Base-by-base conservation (phyloP, 2,329 filamentous ascomycete species). In the Pseudogymnoascus verrucosus region DNA sequence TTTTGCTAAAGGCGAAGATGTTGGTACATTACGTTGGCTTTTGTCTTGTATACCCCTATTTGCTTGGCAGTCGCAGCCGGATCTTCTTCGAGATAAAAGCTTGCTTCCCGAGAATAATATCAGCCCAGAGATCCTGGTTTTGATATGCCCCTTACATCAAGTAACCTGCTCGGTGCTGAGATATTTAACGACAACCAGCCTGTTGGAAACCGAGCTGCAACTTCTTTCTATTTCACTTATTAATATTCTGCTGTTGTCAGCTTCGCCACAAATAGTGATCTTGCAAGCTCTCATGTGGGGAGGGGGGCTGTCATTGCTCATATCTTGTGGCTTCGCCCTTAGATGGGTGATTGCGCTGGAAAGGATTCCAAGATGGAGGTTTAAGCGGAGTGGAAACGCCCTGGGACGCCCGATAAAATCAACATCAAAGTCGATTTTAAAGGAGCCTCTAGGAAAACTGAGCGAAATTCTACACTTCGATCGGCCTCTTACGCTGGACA, bases 361-460 rank as follows among this genome's bases (percentile, higher is more conserved):
- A 61, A 84, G 93, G 64, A 90, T 98, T 16, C 95, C 95, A 2
- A 91, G 87, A 69, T 97, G 93, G 91, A 89, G 93, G 47, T 93
- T 98, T 70, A 84, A 86, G 69, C 84, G 87, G 63, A 77, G 80
- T 28, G 65, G 44, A 59, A 62, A 62, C 26, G 28, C 60, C 2
- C 31, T 47, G 12, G 4, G 5, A 36, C 47, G 47, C 5, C 51
- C 51, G 5, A 57, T 57, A 34, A 69, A 64, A 28, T 10, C 34
- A 7, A 61, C 59, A 19, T 39, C 34, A 2, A 61, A 61, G 34
- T 40, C 36, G 19, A 26, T 61, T 16, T 12, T 61, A 31, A 61
- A 42, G 12, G 36, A 61, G 6, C 59, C 59, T 11, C 3, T 61
- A 11, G 59, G 59, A 8, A 61, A 61, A 12, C 26, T 61, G 19